Conservation (phyloP, 2,329 filamentous ascomycete species). For the Aspergillaceae sp. region DNA sequence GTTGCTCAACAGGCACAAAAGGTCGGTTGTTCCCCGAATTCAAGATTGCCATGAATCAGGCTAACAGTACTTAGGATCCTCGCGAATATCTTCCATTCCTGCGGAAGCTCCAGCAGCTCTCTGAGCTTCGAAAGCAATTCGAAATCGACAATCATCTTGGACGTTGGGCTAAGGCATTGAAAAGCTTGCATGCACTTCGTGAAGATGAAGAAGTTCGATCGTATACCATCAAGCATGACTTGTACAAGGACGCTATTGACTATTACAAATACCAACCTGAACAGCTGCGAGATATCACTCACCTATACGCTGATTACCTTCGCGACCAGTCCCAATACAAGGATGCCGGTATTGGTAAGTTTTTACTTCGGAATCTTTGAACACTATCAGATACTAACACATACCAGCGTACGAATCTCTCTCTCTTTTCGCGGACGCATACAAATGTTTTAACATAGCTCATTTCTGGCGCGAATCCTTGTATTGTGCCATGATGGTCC, state of each 20-base stretch:
- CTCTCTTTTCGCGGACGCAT: constrained; percentile 62
- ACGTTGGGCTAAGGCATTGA: constrained; percentile 66
- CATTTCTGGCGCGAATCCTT: constrained; percentile 89
- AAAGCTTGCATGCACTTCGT: constrained; percentile 63
- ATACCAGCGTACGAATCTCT: constrained; percentile 71
- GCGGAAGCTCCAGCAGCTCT: constrained; percentile 70
- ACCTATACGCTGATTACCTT: constrained; percentile 71
- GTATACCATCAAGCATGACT: constrained; percentile 69
- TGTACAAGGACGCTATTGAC: constrained; percentile 69
- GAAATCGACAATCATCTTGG: constrained; percentile 82
- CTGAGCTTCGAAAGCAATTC: constrained; percentile 63
- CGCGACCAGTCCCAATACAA: constrained; percentile 66
- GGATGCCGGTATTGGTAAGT: constrained; percentile 65
- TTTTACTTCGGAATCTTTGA: background rate
- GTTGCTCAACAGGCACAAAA: constrained; percentile 95
- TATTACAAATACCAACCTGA: constrained; percentile 74
- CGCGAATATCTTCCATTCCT: constrained; percentile 93
- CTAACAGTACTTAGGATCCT: constrained; percentile 54
- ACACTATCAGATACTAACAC: constrained; percentile 2
- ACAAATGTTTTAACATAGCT: constrained; percentile 72
- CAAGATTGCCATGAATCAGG: background rate
- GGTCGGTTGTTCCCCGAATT: constrained; percentile 21
- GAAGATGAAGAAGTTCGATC: constrained; percentile 67
- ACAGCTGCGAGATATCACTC: constrained; percentile 60
- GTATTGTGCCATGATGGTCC: constrained; percentile 63